A percentile compares a stretch with the other conserved stretches of the same genome.
Evolutionary conservation across 1,284 basidiomycete genomes (phyloP).

Genomic region (Papiliotrema terrestris): DNA sequence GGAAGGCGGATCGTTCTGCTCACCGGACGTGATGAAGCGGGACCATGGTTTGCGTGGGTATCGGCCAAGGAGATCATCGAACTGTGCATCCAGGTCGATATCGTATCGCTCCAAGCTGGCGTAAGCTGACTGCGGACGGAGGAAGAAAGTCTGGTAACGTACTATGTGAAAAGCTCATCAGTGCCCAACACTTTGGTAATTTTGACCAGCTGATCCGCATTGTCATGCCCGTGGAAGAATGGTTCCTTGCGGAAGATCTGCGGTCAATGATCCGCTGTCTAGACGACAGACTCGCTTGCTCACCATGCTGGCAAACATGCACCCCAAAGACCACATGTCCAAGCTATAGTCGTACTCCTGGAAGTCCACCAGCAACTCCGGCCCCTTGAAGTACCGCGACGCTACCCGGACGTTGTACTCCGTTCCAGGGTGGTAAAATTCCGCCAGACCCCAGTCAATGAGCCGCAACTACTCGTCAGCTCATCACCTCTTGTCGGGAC

Average conservation of each 20-base stretch:
- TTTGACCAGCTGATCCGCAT: conserved; percentile 98
- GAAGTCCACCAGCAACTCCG: conserved; percentile 95
- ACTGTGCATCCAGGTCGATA: conserved; percentile 85
- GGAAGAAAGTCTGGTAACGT: conserved; percentile 12
- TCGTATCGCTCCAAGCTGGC: conserved; percentile 78
- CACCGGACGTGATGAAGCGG: conserved; percentile 71
- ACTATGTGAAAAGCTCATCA: conserved; percentile 77
- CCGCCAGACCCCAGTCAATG: conserved; percentile 98
- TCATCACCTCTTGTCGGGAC: neutral
- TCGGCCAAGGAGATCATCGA: conserved; percentile 84
- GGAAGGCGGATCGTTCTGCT: neutral
- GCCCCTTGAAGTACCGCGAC: conserved; percentile 96
- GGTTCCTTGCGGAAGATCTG: conserved; percentile 99
- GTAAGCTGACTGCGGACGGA: conserved; percentile 4
- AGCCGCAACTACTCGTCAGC: conserved; percentile 65
- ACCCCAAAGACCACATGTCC: conserved; percentile 98
- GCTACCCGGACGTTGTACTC: conserved; percentile 98
- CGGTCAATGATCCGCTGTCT: neutral
- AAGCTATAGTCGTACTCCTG: conserved; percentile 95
- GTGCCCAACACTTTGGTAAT: conserved; percentile 97
- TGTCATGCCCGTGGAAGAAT: conserved; percentile 99
- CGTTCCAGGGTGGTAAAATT: conserved; percentile 97
- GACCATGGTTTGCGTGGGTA: conserved; percentile 94
- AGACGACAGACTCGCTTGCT: conserved; percentile 20
- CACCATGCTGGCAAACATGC: conserved; percentile 99